A percentile compares a stretch with the other conserved stretches of the same genome.
Evolutionary conservation across 768 basidiomycete genomes (phyloP).

Genomic region (Russula sp.): DNA sequence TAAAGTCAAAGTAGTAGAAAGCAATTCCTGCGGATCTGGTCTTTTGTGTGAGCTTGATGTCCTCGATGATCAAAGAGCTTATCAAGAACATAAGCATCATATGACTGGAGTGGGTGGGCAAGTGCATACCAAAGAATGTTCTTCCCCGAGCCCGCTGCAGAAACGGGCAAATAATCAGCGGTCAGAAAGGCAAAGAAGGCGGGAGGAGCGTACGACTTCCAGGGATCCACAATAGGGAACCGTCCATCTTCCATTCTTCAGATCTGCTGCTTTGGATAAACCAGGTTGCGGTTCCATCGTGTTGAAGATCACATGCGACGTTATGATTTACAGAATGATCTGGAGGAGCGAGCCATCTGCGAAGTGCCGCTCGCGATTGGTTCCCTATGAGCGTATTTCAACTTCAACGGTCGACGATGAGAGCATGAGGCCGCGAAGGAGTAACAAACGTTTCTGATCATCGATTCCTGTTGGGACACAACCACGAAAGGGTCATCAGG

Average conservation of each 20-base stretch:
- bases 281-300: neutral
- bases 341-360: slow-evolving; percentile 5
- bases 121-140: slow-evolving; percentile 2
- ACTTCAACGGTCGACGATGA: too few species aligned
- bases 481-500: neutral
- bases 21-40: neutral
- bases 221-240: slow-evolving; percentile 5
- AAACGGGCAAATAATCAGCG: neutral
- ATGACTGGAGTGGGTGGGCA: neutral
- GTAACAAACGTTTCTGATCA: neutral
- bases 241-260: neutral
- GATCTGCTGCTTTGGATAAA: neutral
- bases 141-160: slow-evolving; percentile 3
- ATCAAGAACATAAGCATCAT: neutral
- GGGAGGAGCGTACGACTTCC: neutral
- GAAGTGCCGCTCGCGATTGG: neutral
- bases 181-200: too few species aligned
- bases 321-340: slow-evolving; percentile 9
- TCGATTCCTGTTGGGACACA: neutral
- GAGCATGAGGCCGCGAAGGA: too few species aligned
- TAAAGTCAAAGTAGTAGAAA: neutral
- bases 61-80: neutral
- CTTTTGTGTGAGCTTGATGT: neutral
- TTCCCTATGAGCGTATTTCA: neutral
- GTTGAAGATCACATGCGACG: neutral